Evolutionary conservation across 306 rosid genomes (phyloP).

Genomic region (Morella rubra): DNA sequence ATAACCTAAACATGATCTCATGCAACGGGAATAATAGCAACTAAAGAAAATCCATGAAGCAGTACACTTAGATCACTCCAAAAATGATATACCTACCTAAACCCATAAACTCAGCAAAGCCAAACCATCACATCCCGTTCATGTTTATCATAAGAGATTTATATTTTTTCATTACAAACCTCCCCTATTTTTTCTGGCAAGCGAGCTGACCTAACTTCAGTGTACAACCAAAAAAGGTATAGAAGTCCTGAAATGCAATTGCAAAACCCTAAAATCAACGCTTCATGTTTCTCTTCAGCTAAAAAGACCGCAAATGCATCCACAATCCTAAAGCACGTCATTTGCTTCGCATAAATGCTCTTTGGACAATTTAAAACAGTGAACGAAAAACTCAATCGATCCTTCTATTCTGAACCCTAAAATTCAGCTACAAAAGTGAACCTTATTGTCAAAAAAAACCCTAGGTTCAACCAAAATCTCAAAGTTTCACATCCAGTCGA

Average conservation of each 20-base stretch:
- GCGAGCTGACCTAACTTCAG: not conserved
- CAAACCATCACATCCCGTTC: not conserved
- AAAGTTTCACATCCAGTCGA: not conserved
- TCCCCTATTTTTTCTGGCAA: not conserved
- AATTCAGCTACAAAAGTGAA: not conserved
- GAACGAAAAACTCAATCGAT: not conserved
- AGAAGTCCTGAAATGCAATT: not conserved
- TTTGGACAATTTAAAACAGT: not conserved
- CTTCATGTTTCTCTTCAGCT: not conserved
- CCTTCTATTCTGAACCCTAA: not conserved
- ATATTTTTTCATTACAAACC: not conserved
- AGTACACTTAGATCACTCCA: not conserved
- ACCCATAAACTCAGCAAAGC: not conserved
- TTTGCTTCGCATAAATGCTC: not conserved
- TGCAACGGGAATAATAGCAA: not conserved
- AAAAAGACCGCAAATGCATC: not conserved
- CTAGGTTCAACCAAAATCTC: not conserved
- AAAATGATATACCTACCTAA: not conserved
- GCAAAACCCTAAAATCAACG: not conserved
- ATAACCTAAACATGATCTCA: not conserved
- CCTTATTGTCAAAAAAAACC: too few species aligned
- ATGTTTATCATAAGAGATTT: not conserved
- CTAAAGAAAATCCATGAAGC: not conserved
- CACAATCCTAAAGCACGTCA: not conserved
- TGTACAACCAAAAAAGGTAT: not conserved